These are phyloP conservation scores for Golubevia pallescens DNA, from an alignment of 1,284 basidiomycete species.

Conservation along the genomic window DNA sequence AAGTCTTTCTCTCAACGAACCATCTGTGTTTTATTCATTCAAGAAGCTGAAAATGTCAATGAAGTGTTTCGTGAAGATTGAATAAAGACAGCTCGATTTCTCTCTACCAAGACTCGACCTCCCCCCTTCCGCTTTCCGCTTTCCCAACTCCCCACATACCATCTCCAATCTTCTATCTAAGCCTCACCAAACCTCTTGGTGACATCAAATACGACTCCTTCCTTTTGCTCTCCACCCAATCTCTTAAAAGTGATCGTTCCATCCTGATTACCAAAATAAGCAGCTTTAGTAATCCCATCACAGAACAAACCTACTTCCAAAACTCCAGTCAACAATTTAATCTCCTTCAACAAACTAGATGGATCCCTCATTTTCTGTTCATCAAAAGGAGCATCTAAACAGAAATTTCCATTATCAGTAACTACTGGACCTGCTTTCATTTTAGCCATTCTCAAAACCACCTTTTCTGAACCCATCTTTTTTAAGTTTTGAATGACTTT, in stretches of 20 bases:
- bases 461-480: constrained; percentile 42
- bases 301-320: constrained; percentile 97
- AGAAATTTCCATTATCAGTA: constrained; percentile 74
- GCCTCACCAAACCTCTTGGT: constrained; percentile 5
- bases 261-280: constrained; percentile 99
- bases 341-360: constrained; percentile 32
- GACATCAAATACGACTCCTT: constrained; percentile 23
- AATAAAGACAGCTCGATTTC: no score
- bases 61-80: no score
- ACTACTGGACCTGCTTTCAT: constrained; percentile 90
- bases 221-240: constrained; percentile 38
- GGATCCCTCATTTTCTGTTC: constrained; percentile 74
- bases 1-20: no score
- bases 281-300: constrained; percentile 82
- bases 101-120: no score
- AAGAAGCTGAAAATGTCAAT: no score
- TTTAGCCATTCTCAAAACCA: constrained; percentile 53
- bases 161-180: no score
- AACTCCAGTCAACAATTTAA: constrained; percentile 75
- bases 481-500: constrained; percentile 68
- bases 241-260: no score
- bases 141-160: no score
- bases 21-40: no score
- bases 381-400: constrained; percentile 83
- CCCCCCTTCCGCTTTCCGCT: no score